Base-by-base conservation (phyloP, 495 filamentous ascomycete species). In the Hypoxylon lienhwacheense region DNA sequence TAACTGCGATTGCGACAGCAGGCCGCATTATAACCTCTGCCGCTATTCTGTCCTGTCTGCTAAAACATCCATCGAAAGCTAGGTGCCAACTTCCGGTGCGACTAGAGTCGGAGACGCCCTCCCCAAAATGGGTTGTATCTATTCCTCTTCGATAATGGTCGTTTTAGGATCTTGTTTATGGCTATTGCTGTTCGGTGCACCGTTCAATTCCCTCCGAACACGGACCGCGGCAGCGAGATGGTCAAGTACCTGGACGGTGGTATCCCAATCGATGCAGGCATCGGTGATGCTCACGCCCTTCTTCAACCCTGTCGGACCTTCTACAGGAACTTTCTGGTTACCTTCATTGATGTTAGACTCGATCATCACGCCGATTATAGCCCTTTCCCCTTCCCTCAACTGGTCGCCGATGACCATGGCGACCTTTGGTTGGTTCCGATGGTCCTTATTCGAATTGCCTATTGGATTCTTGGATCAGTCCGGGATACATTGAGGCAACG, bases 311-410 rank as follows among this genome's bases (percentile, higher is more conserved):
- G 81, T 69, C 7, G 85, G 87, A 15, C 92, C 92, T 66, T 90
- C 91, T 12, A 84, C 63, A 1, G 93, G 90, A 7, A 96, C 89
- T 73, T 96, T 96, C 72, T 98, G 93, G 77, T 87, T 82, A 65
- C 93, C 93, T 75, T 96, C 93, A 67, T 90, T 82, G 80, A 98
- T 90, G 73, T 97, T 93, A 62, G 89, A 95, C 75, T 98, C 93
- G 62, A 98, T 95, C 93, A 98, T 98, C 55, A 97, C 86, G 58
- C 92, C 93, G 55, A 97, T 80, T 65, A 98, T 96, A 47, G 80
- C 88, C 40, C 81, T 84, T 74, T 98, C 88, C 32, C 93, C 93
- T 62, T 85, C 84, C 32, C 87, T 85, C 31, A 98, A 71, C 76
- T 98, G 93, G 32, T 91, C 85, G 20, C 84, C 85, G 39, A 98